phyloP scores from a whole-genome alignment of 148 eudicot species.

The Spergularia bocconei region DNA sequence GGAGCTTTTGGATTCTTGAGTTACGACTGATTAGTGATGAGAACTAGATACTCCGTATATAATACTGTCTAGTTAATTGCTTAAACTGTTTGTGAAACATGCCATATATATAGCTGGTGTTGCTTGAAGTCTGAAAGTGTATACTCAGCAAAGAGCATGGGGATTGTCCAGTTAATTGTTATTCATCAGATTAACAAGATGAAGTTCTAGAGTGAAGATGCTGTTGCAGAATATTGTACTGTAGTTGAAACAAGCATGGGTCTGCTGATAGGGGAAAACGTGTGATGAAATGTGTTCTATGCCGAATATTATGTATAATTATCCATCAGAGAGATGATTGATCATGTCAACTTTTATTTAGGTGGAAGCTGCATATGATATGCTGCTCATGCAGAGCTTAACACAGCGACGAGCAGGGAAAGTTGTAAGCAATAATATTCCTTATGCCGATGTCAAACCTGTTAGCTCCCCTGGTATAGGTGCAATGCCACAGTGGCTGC shows the following conservation, averaged over 20 bases:
- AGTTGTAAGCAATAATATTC: constrained; percentile 75
- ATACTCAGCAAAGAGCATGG: background rate
- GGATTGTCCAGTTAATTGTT: constrained; percentile 6
- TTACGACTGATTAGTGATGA: background rate
- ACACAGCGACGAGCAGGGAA: constrained; percentile 91
- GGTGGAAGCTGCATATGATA: constrained; percentile 99
- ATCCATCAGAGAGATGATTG: constrained; percentile 12
- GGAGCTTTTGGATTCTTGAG: background rate
- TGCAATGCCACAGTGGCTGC: constrained; percentile 85
- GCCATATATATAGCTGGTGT: background rate
- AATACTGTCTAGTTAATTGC: background rate
- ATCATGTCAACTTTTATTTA: constrained; percentile 22
- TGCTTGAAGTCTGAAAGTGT: background rate
- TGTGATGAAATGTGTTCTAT: no score
- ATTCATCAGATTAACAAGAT: background rate
- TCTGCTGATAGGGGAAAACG: no score
- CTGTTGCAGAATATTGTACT: no score
- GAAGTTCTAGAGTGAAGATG: no score
- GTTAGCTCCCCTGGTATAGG: constrained; percentile 48
- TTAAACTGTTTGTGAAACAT: no score
- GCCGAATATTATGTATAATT: background rate
- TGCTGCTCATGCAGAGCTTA: constrained; percentile 95
- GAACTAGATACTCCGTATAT: background rate
- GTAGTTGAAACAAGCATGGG: no score
- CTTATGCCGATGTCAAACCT: constrained; percentile 94